Evolutionary conservation across 495 filamentous ascomycete genomes (phyloP), one percentile per base, ranked within the genome.

Genomic region (Lasiosphaeria ovina): DNA sequence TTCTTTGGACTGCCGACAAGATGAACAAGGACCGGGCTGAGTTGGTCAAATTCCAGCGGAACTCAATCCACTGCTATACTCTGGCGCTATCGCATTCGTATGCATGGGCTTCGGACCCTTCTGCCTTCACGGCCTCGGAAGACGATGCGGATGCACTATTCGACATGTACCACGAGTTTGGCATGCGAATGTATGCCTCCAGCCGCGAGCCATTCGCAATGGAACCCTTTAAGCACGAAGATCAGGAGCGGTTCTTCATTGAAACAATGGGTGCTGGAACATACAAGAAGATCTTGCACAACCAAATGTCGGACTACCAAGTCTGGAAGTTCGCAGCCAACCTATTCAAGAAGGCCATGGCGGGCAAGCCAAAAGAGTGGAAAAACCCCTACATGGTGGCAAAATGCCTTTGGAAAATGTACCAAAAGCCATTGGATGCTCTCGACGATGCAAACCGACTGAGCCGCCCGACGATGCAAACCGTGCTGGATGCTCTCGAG

Each of bases 341-440:
- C 44, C 79, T 99, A n/a, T 91, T 96, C 70, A 82, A 77, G 59
- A 85, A 85, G 62, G 90, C 93, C 11, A 81, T 93, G 59, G 76
- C 74, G 14, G 84, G 90, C 40, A 89, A 87, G 62, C 88, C 90
- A 0, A 87, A 91, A 54, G 83, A 87, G 58, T 99, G 94, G 94
- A 87, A 89, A 88, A 90, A 88, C 62, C 86, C 89, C 51, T 98
- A 93, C 70, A 93, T 93, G 84, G 84, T 92, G 9, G 90, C 89
- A 44, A 99, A 99, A 77, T 96, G 92, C 68, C 79, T 93, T 34
- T 97, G 93, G 88, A 99, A 98, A 74, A 95, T 98, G 89, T 88
- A 86, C 66, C 74, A 78, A 52, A 87, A 81, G 60, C 81, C 80
- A 12, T 76, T 77, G 7, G 81, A 86, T 68, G 63, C 79, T 59